Base-by-base conservation (phyloP, 371 early-diverging fungal genomes). In the Umbelopsis sp. region DNA sequence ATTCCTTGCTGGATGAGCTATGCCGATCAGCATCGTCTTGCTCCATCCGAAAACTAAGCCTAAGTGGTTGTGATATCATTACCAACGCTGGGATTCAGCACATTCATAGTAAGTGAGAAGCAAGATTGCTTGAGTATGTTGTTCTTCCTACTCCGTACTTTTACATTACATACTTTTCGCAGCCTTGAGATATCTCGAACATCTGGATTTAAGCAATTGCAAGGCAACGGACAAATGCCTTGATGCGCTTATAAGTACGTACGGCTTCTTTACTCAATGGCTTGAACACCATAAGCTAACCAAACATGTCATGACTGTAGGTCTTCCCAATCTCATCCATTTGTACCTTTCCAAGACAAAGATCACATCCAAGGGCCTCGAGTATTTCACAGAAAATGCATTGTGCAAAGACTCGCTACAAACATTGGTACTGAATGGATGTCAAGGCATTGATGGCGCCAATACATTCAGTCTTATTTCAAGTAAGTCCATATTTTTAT, bases 201-300 rank as follows among this genome's bases (percentile, higher is more conserved):
- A 80, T 50, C 38, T 82, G 57, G 82, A 82, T 69, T 25, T 74
- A 4, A 80, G 71, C 48, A 76, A 82, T 44, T 82, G 82, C 65
- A 82, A 82, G 62, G 44, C 78, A 6, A 79, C 82, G 6, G 80
- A 82, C 65, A 79, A 78, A 63, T 75, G 80, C 11, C 62, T 78
- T 16, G 50, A 65, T 41, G 70, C 73, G 1, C 35, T 82, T n/a
- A 69, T 72, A 35, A 72, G 82, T 79, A 77, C 51, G 67, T 41
- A 72, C 2, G 20, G 7, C 3, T 9, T 16, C 63, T 41, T 11
- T 29, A n/a, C 14, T 9, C 20, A 4, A 38, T 52, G 2, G 32
- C 44, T 45, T 7, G 22, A 37, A 18, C 4, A 57, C 35, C 18
- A 57, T 7, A 35, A 25, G 18, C 44, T 57, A 20, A 66, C 41